phyloP scores from a whole-genome alignment of 1,284 basidiomycete species.

The Porodaedalea pini region DNA sequence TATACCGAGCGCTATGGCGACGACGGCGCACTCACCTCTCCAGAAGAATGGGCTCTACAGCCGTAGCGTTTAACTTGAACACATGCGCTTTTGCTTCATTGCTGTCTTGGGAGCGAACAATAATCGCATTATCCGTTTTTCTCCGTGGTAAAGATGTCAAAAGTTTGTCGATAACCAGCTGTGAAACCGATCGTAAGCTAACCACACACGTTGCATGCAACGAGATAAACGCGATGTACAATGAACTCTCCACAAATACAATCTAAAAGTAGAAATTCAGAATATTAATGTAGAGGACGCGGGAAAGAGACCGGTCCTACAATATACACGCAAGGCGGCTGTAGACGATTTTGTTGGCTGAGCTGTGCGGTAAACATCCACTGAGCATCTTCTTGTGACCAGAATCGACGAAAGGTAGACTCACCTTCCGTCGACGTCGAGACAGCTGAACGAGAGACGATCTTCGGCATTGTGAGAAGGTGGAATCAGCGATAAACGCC shows the following conservation, averaged over 20 bases:
- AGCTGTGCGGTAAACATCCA: slow-evolving; percentile 40
- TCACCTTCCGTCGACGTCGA: slow-evolving; percentile 77
- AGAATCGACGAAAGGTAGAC: slow-evolving; percentile 23
- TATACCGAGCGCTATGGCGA: not conserved
- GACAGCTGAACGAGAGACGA: slow-evolving; percentile 75
- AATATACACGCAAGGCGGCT: slow-evolving; percentile 74
- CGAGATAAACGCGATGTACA: slow-evolving; percentile 41
- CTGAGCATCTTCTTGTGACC: not conserved
- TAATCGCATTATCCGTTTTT: slow-evolving; percentile 67
- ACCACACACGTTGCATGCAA: not conserved
- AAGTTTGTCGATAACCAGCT: slow-evolving; percentile 81
- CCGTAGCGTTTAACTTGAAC: slow-evolving; percentile 73
- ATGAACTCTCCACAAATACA: slow-evolving; percentile 84
- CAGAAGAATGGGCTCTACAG: slow-evolving; percentile 62
- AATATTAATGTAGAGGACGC: not conserved
- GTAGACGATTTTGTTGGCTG: slow-evolving; percentile 75
- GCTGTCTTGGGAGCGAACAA: slow-evolving; percentile 65
- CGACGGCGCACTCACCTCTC: slow-evolving; percentile 52
- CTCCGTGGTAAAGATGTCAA: slow-evolving; percentile 66
- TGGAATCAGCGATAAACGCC: not conserved
- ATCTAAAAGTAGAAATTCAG: slow-evolving; percentile 41
- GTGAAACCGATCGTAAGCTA: slow-evolving; percentile 7
- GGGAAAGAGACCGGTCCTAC: slow-evolving; percentile 40
- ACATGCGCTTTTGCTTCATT: slow-evolving; percentile 56
- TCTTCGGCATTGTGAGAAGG: slow-evolving; percentile 62